Base-by-base conservation (phyloP, 164 flowering plant species). In the Chloranthus sessilifolius region DNA sequence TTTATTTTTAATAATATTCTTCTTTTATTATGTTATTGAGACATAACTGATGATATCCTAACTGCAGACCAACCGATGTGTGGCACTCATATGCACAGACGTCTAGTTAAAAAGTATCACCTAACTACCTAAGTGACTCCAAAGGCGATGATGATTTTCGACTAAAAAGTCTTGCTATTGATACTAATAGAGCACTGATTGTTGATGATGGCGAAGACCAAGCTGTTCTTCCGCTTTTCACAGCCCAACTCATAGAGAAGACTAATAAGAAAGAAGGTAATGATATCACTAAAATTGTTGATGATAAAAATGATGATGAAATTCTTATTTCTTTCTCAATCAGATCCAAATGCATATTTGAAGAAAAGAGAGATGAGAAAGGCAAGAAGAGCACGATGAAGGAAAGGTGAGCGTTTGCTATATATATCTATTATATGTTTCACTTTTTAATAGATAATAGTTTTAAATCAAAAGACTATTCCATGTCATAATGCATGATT, bases 151-250 rank as follows among this genome's bases (percentile, higher is more conserved):
- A 31, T 30, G 52, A 61, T 11, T 51, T 69, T 35, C 45, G 69
- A 15, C 31, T 24, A 7, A 79, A 76, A 64, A 67, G 74, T 59
- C 76, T 79, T 53, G 62, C 46, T 19, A 78, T 59, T 58, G 57
- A 56, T 24, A 33, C 56, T 40, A 51, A 23, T 56, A 66, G 17
- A 66, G 58, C 27, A 39, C 74, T n/a, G n/a, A 7, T 41, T 41
- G 15, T 41, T 50, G 94, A 75, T 55, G 81, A 84, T 71, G 98
- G 88, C 70, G 96, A 91, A 73, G 98, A 91, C 73, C 96, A 91
- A 73, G 92, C 90, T 10, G 83, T 88, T 61, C 96, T 95, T 76
- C 37, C 19, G 63, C 9, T 19, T 63, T 6, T 27, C 26, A 7
- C 50, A 62, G 34, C 45, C 51, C 17, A 23, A 36, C 24, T 7